These are phyloP conservation scores for Aspergillus pseudoglaucus DNA, from an alignment of 2,329 filamentous ascomycete species.

Conservation along the genomic window DNA sequence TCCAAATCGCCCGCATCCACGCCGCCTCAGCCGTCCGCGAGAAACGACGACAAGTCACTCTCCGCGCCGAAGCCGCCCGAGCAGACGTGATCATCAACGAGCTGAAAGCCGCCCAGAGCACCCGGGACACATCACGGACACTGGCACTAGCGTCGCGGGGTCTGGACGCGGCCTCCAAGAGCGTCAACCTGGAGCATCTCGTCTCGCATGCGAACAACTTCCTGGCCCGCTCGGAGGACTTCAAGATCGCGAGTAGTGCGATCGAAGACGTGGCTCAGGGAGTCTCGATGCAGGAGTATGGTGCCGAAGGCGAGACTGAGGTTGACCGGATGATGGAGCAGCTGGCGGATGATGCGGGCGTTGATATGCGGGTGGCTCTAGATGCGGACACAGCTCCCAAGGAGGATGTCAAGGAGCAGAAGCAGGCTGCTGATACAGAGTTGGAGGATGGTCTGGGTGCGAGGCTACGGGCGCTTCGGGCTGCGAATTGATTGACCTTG, in stretches of 20 bases:
- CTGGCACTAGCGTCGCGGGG: conserved; percentile 40
- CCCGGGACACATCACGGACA: conserved; percentile 40
- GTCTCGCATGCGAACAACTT: conserved; percentile 40
- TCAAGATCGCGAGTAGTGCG: conserved; percentile 37
- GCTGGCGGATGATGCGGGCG: conserved; percentile 38
- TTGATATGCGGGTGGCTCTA: conserved; percentile 35
- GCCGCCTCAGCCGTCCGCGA: conserved; percentile 42
- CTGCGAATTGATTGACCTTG: conserved; percentile 22
- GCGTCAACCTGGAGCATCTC: conserved; percentile 40
- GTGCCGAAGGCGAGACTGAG: conserved; percentile 37
- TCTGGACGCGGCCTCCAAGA: conserved; percentile 39
- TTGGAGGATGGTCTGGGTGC: conserved; percentile 38
- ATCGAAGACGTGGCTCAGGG: conserved; percentile 38
- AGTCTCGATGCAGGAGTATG: conserved; percentile 39
- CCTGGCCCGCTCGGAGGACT: conserved; percentile 35
- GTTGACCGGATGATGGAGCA: conserved; percentile 40
- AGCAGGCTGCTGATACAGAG: conserved; percentile 31
- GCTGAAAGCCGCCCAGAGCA: conserved; percentile 43
- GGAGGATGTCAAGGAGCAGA: conserved; percentile 36
- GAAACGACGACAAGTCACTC: conserved; percentile 40
- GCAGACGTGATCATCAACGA: conserved; percentile 46
- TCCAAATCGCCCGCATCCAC: conserved; percentile 45
- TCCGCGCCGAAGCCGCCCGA: conserved; percentile 40
- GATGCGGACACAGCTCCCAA: conserved; percentile 34
- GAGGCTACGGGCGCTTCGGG: conserved; percentile 34